Percentiles rank a stretch among this genome's conserved stretches.
phyloP scores from a whole-genome alignment of 2,329 filamentous ascomycete species.

The Plenodomus biglobosus region DNA sequence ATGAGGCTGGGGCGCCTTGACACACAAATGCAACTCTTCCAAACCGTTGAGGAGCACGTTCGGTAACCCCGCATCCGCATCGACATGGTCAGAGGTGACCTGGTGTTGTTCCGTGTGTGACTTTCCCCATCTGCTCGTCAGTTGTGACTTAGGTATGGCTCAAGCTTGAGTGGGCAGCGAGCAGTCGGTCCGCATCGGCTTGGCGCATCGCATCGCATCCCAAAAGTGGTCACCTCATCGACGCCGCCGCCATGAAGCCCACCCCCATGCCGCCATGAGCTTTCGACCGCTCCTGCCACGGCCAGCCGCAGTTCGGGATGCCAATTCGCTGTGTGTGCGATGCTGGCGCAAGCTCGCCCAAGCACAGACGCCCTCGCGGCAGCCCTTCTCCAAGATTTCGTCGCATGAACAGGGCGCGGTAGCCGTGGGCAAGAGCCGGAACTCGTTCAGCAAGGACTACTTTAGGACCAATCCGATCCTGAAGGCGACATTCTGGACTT shows the following conservation, averaged over 20 bases:
- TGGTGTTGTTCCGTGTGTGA: background rate
- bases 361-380: slow-evolving; percentile 23
- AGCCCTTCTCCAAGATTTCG: slow-evolving; percentile 31
- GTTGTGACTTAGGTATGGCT: background rate
- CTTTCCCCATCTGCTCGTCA: background rate
- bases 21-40: background rate
- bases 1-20: background rate
- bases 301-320: slow-evolving; percentile 32
- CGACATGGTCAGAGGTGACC: background rate
- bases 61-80: background rate
- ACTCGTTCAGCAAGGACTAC: slow-evolving; percentile 42
- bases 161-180: slow-evolving; percentile 3
- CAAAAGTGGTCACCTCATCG: background rate
- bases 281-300: slow-evolving; percentile 38
- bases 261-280: slow-evolving; percentile 38
- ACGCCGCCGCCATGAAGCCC: background rate
- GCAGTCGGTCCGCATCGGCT: slow-evolving; percentile 4
- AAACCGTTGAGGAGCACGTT: background rate
- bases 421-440: slow-evolving; percentile 33
- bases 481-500: slow-evolving; percentile 34
- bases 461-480: slow-evolving; percentile 43
- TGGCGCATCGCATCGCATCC: slow-evolving; percentile 2
- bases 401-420: slow-evolving; percentile 32
- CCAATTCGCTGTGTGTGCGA: slow-evolving; percentile 35
- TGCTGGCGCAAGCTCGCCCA: slow-evolving; percentile 38